Evolutionary conservation across 2,329 filamentous ascomycete genomes (phyloP), one percentile per base, ranked within the genome.

Genomic region (Graphilbum ipis-grandicollis): DNA sequence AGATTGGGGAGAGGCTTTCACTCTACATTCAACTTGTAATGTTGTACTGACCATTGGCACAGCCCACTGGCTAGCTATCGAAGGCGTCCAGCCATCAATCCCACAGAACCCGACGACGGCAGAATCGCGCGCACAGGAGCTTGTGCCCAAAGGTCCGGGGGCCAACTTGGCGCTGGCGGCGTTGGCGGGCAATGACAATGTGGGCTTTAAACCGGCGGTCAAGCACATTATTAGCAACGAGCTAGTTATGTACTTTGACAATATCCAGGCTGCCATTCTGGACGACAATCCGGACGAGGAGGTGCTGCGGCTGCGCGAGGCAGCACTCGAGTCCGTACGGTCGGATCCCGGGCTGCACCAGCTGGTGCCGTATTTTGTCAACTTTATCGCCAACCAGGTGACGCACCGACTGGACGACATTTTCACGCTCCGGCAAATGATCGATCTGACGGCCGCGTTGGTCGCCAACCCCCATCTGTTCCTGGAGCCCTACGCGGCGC

Each of bases 191-290:
- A 78, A 80, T 49, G 85, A 93, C 48, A 85, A 81, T 47, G 68
- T 86, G 38, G 68, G 76, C 31, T 77, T 93, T 57, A 88, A 88
- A 53, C 88, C 90, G 3, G 68, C 86, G 12, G 86, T 98, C 45
- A 96, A 96, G 59, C 90, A 98, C 53, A 80, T 94, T 34, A 71
- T 98, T 32, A 93, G 84, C 45, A 93, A 93, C 58, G 90, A 98
- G 58, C 73, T 96, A 18, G 85, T 93, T 44, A 72, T 96, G 25
- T 94, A 94, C 62, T 98, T 96, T 52, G 85, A 94, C 52, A 93
- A 93, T 56, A 84, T 96, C 41, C 86, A 85, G 54, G 71, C 71
- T 35, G 88, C 90, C 10, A 71, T 98, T 33, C 68, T 94, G 41
- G 84, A 96, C 55, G 83, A 92, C 46, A 77, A 75, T 36, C 83